phyloP scores from a whole-genome alignment of 495 filamentous ascomycete genomes.

The Penicillium paradoxum region DNA sequence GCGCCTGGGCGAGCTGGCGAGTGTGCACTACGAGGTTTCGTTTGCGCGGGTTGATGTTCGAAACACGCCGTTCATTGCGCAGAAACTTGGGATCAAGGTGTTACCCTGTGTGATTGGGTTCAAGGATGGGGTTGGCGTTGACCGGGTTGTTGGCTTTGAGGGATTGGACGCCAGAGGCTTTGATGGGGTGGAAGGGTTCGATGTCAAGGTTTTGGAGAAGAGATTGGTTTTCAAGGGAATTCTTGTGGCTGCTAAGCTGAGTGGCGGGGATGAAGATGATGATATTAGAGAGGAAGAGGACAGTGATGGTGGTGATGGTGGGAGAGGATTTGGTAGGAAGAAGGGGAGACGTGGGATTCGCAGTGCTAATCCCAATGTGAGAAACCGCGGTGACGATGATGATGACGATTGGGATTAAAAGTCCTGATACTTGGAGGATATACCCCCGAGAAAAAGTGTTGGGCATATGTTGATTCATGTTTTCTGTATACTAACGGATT shows the following conservation, averaged over 20 bases:
- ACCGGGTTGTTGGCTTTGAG: slow-evolving; percentile 71
- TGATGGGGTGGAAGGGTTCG: slow-evolving; percentile 56
- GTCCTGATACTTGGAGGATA: background rate
- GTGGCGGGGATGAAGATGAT: slow-evolving; percentile 37
- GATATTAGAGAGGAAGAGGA: slow-evolving; percentile 26
- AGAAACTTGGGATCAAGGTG: slow-evolving; percentile 63
- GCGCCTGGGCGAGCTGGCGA: slow-evolving; percentile 57
- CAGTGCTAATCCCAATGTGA: slow-evolving; percentile 20
- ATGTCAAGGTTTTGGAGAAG: slow-evolving; percentile 57
- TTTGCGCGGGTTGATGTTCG: slow-evolving; percentile 67
- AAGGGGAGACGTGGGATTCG: slow-evolving; percentile 54
- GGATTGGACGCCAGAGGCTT: slow-evolving; percentile 55
- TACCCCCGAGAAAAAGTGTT: background rate
- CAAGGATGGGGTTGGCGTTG: slow-evolving; percentile 59
- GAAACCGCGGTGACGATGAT: slow-evolving; percentile 41
- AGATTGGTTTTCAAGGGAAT: slow-evolving; percentile 57
- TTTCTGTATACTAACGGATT: slow-evolving; percentile 2
- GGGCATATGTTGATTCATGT: background rate
- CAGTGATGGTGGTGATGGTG: slow-evolving; percentile 23
- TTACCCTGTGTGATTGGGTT: slow-evolving; percentile 75
- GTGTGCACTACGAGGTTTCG: slow-evolving; percentile 61
- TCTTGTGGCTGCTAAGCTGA: slow-evolving; percentile 49
- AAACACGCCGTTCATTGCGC: slow-evolving; percentile 67
- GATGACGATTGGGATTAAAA: slow-evolving; percentile 66
- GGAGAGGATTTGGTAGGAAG: slow-evolving; percentile 29